Base-by-base conservation (phyloP, 345 rosid genomes). In the Conringia planisiliqua region DNA sequence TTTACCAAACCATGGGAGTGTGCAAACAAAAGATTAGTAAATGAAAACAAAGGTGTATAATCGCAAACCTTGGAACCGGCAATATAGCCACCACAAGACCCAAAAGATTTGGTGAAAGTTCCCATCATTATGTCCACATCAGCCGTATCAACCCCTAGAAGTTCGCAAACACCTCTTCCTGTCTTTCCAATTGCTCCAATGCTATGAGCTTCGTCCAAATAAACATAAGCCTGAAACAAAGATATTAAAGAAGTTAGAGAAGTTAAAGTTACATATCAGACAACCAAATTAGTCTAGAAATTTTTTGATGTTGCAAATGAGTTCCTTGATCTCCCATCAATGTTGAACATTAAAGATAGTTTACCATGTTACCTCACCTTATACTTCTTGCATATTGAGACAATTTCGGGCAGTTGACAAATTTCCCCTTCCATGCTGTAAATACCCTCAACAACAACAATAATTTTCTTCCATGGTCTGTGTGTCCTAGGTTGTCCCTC, bases 81-180 rank as follows among this genome's bases (percentile, higher is more conserved):
- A 86, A 92, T 89, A 71, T 92, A 95, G 59, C 99, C 99, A 68
- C 99, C 99, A 78, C 90, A 92, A 42, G 99, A 95, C 32, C 97
- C 99, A 68, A 95, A 95, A n/a, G 99, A 92, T 79, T 95, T 95
- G 1, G 97, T 85, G 80, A 95, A 95, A 78, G 97, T 95, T 87
- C 99, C 97, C 99, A 95, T 95, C 99, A 95, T 95, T 65, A 95
- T 39, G 82, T 95, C 99, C 70, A 95, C 91, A 75, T 92, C 97
- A 64, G 90, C 87, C 42, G 99, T 80, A 71, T 92, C 91, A 39
- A 95, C 97, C 52, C 97, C 97, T 50, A 95, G 82, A 58, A 92
- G 97, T 75, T 92, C 99, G 75, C 99, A 95, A 67, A 95, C 96
- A 30, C 99, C 99, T 73, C 92, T 86, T 60, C 97, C 97, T 18